phyloP scores from a whole-genome alignment of 164 flowering plant genomes.

The Kingdonia uniflora region DNA sequence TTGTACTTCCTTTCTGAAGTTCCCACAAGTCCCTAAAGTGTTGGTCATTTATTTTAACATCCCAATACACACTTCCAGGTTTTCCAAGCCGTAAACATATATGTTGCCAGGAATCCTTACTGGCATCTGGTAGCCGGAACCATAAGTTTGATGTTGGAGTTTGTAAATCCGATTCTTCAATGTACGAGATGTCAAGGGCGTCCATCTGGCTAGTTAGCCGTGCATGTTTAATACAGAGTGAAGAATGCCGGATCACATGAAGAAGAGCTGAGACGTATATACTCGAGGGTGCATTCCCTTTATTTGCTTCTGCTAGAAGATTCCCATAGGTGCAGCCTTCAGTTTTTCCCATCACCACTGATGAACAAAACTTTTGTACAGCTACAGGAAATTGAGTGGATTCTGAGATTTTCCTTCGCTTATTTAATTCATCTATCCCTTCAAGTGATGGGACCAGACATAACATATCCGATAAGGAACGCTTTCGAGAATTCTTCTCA shows the following conservation, averaged over 20 bases:
- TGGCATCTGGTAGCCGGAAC: conserved; percentile 78
- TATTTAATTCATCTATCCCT: conserved; percentile 24
- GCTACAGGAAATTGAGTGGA: conserved; percentile 13
- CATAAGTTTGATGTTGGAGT: conserved; percentile 76
- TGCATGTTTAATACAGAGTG: conserved; percentile 92
- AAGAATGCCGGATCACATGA: conserved; percentile 88
- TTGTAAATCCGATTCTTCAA: conserved; percentile 82
- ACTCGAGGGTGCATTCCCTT: conserved; percentile 74
- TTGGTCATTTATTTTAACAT: conserved; percentile 89
- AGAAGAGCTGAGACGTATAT: conserved; percentile 75
- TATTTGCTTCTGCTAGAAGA: conserved; percentile 83
- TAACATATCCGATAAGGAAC: conserved; percentile 58
- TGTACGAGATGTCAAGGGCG: conserved; percentile 77
- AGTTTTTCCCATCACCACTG: conserved; percentile 27
- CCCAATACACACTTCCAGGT: conserved; percentile 97
- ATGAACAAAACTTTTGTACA: conserved; percentile 21
- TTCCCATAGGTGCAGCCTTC: conserved; percentile 55
- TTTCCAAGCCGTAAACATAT: conserved; percentile 89
- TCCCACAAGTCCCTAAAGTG: conserved; percentile 96
- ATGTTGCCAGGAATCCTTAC: conserved; percentile 71
- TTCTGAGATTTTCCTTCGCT: conserved; percentile 52
- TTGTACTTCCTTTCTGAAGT: conserved; percentile 70
- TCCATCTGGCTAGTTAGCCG: conserved; percentile 94
- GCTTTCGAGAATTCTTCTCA: conserved; percentile 47
- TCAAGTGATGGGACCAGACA: conserved; percentile 63